These are phyloP conservation scores for Phytophthora syringae DNA, from an alignment of 352 stramenopile species.

Conservation along the genomic window DNA sequence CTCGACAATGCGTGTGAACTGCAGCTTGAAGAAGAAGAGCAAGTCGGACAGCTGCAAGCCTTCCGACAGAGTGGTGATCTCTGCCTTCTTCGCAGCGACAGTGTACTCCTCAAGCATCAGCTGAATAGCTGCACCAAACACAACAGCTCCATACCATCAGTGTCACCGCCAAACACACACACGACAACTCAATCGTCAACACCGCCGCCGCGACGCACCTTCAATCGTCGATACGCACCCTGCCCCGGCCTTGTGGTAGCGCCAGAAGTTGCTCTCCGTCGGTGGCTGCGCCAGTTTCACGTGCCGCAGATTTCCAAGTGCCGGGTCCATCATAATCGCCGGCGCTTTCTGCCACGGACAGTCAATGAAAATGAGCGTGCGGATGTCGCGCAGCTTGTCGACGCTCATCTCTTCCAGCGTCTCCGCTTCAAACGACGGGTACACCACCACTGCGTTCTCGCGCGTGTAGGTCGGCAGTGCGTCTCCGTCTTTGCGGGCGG, in stretches of 20 bases:
- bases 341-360: slow-evolving; percentile 88
- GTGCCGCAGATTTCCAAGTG: slow-evolving; percentile 61
- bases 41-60: slow-evolving; percentile 61
- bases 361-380: slow-evolving; percentile 88
- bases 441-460: slow-evolving; percentile 76
- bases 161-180: slow-evolving; percentile 1
- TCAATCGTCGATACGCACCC: slow-evolving; percentile 91
- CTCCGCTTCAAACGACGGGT: slow-evolving; percentile 75
- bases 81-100: slow-evolving; percentile 42
- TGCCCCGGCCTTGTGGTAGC: slow-evolving; percentile 85
- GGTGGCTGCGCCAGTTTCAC: slow-evolving; percentile 84
- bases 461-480: slow-evolving; percentile 55
- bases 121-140: slow-evolving; percentile 69
- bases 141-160: slow-evolving; percentile 5
- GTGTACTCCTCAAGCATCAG: slow-evolving; percentile 85
- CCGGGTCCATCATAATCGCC: slow-evolving; percentile 67
- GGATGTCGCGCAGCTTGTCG: slow-evolving; percentile 63
- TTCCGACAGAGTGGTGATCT: slow-evolving; percentile 39
- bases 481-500: slow-evolving; percentile 29
- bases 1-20: slow-evolving; percentile 71
- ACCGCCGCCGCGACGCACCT: slow-evolving; percentile 48
- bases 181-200: background rate
- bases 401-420: slow-evolving; percentile 64
- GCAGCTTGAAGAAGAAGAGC: slow-evolving; percentile 87
- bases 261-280: slow-evolving; percentile 88